Evolutionary conservation across 2,329 filamentous ascomycete genomes (phyloP), one percentile per base, ranked within the genome.

Genomic region (Byssochlamys sp.): DNA sequence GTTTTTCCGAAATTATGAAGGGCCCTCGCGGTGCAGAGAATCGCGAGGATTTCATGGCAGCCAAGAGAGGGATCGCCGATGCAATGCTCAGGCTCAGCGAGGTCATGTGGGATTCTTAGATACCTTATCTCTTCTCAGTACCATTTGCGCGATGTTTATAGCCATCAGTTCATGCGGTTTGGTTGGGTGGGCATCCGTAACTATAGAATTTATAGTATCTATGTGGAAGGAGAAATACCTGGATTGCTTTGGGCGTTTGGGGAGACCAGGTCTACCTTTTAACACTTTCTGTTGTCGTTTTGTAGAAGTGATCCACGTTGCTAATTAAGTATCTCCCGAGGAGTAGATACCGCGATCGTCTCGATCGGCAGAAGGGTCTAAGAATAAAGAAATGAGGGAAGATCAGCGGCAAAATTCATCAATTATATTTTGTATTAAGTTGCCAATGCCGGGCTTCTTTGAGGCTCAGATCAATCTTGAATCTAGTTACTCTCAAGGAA

Each of bases 31-130:
- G 71, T 3, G 67, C 66, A 25, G 73, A 76, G 57, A 76, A 73
- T 53, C 67, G 76, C 12, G 76, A 78, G 62, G 76, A 77, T 51
- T 74, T 73, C 31, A 73, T 78, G 69, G 70, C 73, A 53, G 74
- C 75, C 26, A 76, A 76, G 65, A 76, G 75, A 59, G 73, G 70
- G 24, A 75, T 72, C 59, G 74, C 71, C 10, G 76, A 78, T 66
- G 71, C 74, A 11, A 63, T 78, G 58, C 62, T 78, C 58, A 69
- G 69, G 54, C 63, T 78, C 64, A 77, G 74, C 56, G 76, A 78
- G 65, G 66, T 77, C 49, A 77, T 78, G 75, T 78, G 76, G 76
- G 76, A 78, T 70, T 73, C 71, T 35, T 69, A 65, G 54, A 72
- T 65, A 52, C 29, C 19, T 48, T 19, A 19, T 19, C 11, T 27